phyloP scores from a whole-genome alignment of 345 rosid species.

The Eucalyptus tenuipes region DNA sequence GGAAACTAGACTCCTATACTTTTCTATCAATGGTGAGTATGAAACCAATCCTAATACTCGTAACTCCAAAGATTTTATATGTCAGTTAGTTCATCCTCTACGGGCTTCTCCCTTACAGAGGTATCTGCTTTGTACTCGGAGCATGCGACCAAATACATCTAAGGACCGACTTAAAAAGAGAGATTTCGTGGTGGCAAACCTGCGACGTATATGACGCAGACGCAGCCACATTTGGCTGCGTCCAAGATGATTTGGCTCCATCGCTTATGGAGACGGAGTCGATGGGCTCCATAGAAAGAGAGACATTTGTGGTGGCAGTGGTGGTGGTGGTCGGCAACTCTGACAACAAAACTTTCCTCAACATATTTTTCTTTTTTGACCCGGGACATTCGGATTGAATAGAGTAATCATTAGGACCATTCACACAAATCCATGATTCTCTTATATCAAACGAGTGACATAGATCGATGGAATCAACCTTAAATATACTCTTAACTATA shows the following conservation, averaged over 20 bases:
- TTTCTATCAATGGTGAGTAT: too few relatives aligned
- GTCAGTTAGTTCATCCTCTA: not conserved
- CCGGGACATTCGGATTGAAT: not conserved
- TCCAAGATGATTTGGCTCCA: not conserved
- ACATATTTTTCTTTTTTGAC: not conserved
- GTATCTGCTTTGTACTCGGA: not conserved
- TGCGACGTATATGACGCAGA: not conserved
- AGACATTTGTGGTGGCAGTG: too few relatives aligned
- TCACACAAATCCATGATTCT: rapidly evolving
- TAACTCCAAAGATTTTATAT: not conserved
- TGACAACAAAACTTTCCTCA: not conserved
- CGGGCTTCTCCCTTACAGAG: not conserved
- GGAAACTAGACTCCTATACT: too few relatives aligned
- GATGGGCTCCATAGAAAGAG: too few relatives aligned
- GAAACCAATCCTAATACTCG: too few relatives aligned
- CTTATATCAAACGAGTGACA: rapidly evolving
- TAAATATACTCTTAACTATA: not conserved
- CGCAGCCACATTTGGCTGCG: not conserved
- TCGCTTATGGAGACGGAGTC: not conserved
- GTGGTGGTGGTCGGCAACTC: not conserved
- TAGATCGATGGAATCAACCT: not conserved
- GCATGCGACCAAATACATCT: not conserved
- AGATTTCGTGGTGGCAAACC: not conserved
- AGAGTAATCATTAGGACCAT: not conserved
- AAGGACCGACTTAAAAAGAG: not conserved